A percentile compares a stretch with the other conserved stretches of the same genome.
Evolutionary conservation across 1,284 basidiomycete species (phyloP).

Genomic region (Pterulicium gracile): DNA sequence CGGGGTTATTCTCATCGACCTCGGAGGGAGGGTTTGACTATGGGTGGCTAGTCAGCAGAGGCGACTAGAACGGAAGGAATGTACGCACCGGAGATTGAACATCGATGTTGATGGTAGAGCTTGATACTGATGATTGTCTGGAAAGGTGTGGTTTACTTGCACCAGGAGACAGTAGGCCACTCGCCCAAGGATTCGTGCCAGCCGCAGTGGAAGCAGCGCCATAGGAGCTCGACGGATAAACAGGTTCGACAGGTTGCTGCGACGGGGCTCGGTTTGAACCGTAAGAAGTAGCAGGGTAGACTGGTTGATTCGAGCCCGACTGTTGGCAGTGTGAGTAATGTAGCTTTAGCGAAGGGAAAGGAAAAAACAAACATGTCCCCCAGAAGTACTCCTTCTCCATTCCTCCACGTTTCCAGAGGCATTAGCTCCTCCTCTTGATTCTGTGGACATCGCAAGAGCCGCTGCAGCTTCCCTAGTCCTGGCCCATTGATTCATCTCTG

Average conservation of each 20-base stretch:
- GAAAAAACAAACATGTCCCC: neutral
- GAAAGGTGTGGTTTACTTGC: neutral
- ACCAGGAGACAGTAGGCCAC: neutral
- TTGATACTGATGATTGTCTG: neutral
- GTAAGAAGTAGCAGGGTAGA: neutral
- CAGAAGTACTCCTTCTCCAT: constrained; percentile 1
- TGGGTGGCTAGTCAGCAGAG: neutral
- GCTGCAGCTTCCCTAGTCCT: neutral
- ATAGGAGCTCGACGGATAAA: neutral
- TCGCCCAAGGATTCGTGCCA: neutral
- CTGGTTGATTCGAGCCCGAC: neutral
- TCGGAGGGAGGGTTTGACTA: neutral
- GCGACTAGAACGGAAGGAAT: neutral
- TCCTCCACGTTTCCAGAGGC: neutral
- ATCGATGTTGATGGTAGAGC: neutral
- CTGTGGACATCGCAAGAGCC: neutral
- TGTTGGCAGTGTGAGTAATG: neutral
- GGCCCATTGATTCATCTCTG: constrained; percentile 1
- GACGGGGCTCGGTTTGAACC: neutral
- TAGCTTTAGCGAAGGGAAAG: neutral
- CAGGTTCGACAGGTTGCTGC: neutral
- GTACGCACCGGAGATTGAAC: neutral
- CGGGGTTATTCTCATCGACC: neutral
- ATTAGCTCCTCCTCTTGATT: neutral
- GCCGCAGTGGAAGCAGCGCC: neutral